Conservation (phyloP, 2,329 filamentous ascomycete genomes). For the Didymella exigua region DNA sequence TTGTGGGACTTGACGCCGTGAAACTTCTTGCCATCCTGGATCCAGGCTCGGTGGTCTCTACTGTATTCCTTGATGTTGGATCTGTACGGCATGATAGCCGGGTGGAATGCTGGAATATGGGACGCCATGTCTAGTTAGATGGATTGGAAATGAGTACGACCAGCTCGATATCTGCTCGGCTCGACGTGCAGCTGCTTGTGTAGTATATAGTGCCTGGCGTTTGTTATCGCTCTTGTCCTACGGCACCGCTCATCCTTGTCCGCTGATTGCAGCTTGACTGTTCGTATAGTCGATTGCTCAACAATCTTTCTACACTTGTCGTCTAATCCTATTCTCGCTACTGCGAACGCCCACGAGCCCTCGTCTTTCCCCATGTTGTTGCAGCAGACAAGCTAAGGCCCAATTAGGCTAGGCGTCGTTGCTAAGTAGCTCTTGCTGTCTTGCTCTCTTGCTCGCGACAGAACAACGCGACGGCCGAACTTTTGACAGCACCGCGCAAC, state of each 20-base stretch:
- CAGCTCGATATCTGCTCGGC: not conserved
- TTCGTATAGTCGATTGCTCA: constrained; percentile 1
- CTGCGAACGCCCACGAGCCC: not conserved
- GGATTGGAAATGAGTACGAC: not conserved
- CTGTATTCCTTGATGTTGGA: constrained; percentile 30
- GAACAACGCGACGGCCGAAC: constrained; percentile 33
- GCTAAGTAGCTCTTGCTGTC: too few relatives aligned
- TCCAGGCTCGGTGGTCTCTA: constrained; percentile 29
- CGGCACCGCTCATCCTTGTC: not conserved
- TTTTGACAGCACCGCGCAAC: constrained; percentile 30
- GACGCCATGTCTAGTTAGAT: not conserved
- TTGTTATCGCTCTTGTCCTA: not conserved
- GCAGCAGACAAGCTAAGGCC: not conserved
- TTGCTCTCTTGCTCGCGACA: constrained; percentile 13
- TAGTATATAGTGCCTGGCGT: constrained; percentile 1
- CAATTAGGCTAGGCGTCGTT: constrained; percentile 8
- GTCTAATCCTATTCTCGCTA: not conserved
- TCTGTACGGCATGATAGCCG: constrained; percentile 15
- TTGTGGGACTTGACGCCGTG: constrained; percentile 42
- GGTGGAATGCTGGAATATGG: constrained; percentile 5
- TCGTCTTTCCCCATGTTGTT: constrained; percentile 2
- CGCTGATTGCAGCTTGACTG: not conserved
- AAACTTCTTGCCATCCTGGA: constrained; percentile 29
- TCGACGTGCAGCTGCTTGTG: not conserved
- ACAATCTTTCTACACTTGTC: not conserved